A percentile compares a stretch with the other conserved stretches of the same genome.
Evolutionary conservation across 345 rosid species (phyloP).

Genomic region (Heritiera littoralis): DNA sequence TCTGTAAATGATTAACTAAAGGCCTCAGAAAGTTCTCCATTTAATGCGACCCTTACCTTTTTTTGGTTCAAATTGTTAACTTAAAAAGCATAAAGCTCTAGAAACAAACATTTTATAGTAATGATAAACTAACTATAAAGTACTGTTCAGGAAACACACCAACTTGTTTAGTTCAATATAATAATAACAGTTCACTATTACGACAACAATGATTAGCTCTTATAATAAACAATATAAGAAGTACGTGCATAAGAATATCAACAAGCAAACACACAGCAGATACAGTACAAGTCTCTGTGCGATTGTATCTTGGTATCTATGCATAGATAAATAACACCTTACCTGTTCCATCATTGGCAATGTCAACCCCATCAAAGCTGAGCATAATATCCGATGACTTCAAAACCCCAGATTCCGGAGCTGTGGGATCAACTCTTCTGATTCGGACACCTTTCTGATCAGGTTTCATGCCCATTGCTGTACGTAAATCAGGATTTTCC

Average conservation of each 20-base stretch:
- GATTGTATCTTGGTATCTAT: background rate
- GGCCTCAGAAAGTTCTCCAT: background rate
- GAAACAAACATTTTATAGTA: background rate
- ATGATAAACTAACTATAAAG: background rate
- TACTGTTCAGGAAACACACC: background rate
- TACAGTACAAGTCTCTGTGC: background rate
- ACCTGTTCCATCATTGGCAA: conserved; percentile 82
- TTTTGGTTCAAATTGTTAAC: background rate
- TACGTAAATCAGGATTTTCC: conserved; percentile 74
- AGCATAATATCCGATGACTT: conserved; percentile 64
- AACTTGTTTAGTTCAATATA: background rate
- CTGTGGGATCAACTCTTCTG: conserved; percentile 63
- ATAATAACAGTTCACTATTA: background rate
- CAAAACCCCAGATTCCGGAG: conserved; percentile 56
- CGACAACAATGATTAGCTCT: background rate
- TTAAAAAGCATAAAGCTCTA: background rate
- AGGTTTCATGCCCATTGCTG: conserved; percentile 58
- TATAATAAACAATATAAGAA: background rate
- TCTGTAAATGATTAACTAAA: background rate
- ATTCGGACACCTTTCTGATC: conserved; percentile 73
- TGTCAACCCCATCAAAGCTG: conserved; percentile 68
- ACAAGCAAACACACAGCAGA: background rate
- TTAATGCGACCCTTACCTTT: background rate
- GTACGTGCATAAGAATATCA: background rate
- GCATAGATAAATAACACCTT: conserved; percentile 4